Conservation (phyloP, 129 eudicot genomes). For the Escallonia rubra region DNA sequence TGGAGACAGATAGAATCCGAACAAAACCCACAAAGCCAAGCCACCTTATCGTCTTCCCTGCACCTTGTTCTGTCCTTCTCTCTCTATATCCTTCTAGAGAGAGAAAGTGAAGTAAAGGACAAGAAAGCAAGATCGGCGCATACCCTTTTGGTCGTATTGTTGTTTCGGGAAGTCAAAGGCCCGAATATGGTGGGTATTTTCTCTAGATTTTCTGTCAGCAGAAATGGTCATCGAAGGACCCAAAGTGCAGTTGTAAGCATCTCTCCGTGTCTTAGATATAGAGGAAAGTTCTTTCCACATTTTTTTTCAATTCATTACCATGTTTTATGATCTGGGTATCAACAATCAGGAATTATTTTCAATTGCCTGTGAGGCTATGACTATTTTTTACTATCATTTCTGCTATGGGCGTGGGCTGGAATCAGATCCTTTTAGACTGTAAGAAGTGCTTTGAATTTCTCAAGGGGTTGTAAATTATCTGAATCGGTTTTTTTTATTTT, state of each 20-base stretch:
- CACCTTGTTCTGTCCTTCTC: no score
- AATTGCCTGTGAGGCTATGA: background rate
- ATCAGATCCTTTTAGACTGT: background rate
- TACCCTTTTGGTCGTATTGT: no score
- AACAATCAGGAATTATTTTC: background rate
- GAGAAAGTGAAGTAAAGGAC: no score
- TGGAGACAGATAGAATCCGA: no score
- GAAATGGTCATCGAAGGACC: constrained; percentile 65
- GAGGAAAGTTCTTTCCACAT: background rate
- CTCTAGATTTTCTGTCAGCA: constrained; percentile 68
- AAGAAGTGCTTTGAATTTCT: background rate
- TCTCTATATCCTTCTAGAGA: no score
- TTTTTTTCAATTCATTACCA: background rate
- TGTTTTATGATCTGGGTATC: constrained; percentile 4
- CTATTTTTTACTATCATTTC: background rate
- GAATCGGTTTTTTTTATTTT: background rate
- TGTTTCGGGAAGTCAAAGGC: no score
- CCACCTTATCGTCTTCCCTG: no score
- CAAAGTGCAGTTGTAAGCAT: constrained; percentile 78
- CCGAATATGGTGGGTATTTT: constrained; percentile 66
- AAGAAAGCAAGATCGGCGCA: no score
- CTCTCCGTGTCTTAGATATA: background rate
- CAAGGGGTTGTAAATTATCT: background rate
- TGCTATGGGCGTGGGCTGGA: background rate
- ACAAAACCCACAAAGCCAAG: no score